These are phyloP conservation scores for Cardamine occulta DNA, from an alignment of 345 rosid genomes.

Conservation along the genomic window DNA sequence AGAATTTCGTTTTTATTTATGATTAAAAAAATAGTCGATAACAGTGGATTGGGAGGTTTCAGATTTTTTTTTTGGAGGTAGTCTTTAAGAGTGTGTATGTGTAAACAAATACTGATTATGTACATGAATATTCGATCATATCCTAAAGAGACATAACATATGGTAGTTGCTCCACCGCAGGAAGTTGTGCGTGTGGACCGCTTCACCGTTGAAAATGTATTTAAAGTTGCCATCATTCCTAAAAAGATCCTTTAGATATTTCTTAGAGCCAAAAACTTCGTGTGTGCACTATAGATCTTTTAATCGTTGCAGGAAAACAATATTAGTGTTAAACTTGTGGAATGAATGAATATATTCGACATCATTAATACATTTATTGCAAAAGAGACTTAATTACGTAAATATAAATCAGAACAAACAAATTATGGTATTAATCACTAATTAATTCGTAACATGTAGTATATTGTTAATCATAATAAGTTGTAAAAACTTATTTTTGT, in stretches of 20 bases:
- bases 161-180: constrained; percentile 47
- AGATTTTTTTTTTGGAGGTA: constrained; percentile 7
- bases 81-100: neutral
- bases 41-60: constrained; percentile 22
- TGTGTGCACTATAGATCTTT: constrained; percentile 18
- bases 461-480: neutral
- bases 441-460: neutral
- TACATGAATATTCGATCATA: constrained; percentile 35
- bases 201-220: constrained; percentile 40
- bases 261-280: constrained; percentile 5
- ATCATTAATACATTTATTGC: neutral
- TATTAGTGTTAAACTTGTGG: constrained; percentile 19
- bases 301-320: neutral
- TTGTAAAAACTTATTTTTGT: neutral
- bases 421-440: neutral
- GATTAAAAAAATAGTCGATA: neutral
- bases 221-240: constrained; percentile 34
- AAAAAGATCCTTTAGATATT: constrained; percentile 37
- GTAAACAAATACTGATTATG: neutral
- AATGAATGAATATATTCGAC: neutral
- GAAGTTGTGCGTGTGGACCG: constrained; percentile 49
- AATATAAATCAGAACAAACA: no score
- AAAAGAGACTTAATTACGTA: neutral
- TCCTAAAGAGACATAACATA: constrained; percentile 36
- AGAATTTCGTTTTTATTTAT: neutral